phyloP scores from a whole-genome alignment of 169 alveolate species.

The Toxoplasma gondii region DNA sequence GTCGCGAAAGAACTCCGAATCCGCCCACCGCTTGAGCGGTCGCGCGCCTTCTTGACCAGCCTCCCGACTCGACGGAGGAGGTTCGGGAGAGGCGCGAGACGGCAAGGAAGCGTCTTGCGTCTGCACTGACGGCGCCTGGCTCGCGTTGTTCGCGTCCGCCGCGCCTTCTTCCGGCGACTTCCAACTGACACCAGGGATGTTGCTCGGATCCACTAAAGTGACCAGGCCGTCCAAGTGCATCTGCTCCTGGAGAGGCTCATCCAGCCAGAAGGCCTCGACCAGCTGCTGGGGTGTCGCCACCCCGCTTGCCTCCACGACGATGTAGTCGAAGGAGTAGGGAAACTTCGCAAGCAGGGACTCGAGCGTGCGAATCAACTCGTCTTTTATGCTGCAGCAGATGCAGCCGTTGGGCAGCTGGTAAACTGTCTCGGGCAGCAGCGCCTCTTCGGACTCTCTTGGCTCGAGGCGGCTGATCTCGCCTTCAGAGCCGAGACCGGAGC shows the following conservation, averaged over 20 bases:
- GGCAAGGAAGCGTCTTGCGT: not conserved
- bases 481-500: not conserved
- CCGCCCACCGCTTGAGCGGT: too few relatives aligned
- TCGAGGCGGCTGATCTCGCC: not conserved
- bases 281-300: slow-evolving; percentile 85
- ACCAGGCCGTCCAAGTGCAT: slow-evolving; percentile 78
- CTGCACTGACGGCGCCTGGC: not conserved
- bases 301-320: slow-evolving; percentile 86
- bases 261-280: slow-evolving; percentile 84
- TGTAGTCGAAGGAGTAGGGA: slow-evolving; percentile 71
- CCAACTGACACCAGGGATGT: slow-evolving; percentile 44
- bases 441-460: not conserved
- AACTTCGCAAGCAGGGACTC: slow-evolving; percentile 75
- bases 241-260: slow-evolving; percentile 75
- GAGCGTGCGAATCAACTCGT: slow-evolving; percentile 78
- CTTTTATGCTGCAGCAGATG: slow-evolving; percentile 86
- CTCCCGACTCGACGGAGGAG: not conserved
- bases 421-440: not conserved
- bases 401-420: slow-evolving; percentile 88
- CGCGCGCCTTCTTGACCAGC: too few relatives aligned
- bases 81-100: not conserved
- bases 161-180: too few relatives aligned
- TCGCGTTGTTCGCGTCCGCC: too few relatives aligned
- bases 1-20: not conserved
- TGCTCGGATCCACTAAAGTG: slow-evolving; percentile 75